phyloP scores from a whole-genome alignment of 192 early-diverging fungal genomes.

The Coemansia sp. region DNA sequence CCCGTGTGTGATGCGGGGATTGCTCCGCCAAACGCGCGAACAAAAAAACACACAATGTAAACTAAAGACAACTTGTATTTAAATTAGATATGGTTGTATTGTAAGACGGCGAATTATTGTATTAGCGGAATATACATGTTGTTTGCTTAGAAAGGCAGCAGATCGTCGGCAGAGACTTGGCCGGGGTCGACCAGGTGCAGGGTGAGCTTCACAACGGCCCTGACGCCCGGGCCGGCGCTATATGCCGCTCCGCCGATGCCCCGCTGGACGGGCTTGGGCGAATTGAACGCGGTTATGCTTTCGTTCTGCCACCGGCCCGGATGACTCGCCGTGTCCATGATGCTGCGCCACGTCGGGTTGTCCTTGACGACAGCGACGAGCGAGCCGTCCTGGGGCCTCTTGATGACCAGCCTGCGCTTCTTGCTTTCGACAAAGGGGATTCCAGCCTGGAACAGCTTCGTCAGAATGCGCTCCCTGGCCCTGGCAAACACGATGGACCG shows the following conservation, averaged over 20 bases:
- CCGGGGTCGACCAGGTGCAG: conserved; percentile 22
- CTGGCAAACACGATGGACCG: conserved; percentile 47
- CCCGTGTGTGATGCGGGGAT: not conserved
- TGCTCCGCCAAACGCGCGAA: no score
- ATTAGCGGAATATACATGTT: not conserved
- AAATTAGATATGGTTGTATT: no score
- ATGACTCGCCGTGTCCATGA: conserved; percentile 29
- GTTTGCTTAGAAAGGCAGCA: not conserved
- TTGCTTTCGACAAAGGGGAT: conserved; percentile 43
- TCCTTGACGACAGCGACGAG: conserved; percentile 22
- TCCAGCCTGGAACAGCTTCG: conserved; percentile 44
- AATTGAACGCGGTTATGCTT: not conserved
- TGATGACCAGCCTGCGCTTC: conserved; percentile 26
- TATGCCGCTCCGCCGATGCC: not conserved
- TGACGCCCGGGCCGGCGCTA: conserved; percentile 2
- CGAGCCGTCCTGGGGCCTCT: conserved; percentile 21
- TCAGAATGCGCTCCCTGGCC: conserved; percentile 48
- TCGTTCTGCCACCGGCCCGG: not conserved
- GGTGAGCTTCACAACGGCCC: conserved; percentile 39
- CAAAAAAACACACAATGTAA: not conserved
- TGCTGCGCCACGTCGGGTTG: conserved; percentile 45
- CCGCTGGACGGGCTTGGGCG: conserved; percentile 4
- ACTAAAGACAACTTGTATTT: not conserved
- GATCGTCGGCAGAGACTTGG: not conserved
- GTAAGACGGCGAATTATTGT: no score